phyloP scores from a whole-genome alignment of 2,329 filamentous ascomycete species.

The Davidsoniella virescens region DNA sequence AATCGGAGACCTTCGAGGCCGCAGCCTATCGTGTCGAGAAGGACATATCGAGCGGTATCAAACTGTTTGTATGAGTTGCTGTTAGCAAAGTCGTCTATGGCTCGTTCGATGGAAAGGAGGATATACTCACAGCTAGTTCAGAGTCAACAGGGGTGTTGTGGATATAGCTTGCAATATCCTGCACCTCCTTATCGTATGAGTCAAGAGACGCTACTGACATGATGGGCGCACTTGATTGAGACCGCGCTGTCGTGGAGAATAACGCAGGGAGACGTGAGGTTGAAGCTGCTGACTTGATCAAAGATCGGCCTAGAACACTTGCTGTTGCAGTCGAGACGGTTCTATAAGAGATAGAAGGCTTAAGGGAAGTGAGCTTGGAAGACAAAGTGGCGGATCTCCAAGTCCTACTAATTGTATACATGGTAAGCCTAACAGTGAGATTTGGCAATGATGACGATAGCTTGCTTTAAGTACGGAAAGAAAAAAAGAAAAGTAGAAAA shows the following conservation, averaged over 20 bases:
- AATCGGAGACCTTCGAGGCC: slow-evolving; percentile 91
- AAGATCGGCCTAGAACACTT: too few species aligned
- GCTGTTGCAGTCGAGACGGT: too few species aligned
- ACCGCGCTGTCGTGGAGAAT: slow-evolving; percentile 26
- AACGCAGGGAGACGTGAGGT: too few species aligned
- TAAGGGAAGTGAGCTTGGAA: background rate
- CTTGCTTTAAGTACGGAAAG: too few species aligned
- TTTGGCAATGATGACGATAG: too few species aligned
- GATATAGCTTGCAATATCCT: slow-evolving; percentile 88
- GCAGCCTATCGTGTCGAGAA: slow-evolving; percentile 92
- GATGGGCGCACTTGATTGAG: slow-evolving; percentile 27
- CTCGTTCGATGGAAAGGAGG: background rate
- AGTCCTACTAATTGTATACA: too few species aligned
- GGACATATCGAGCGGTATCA: slow-evolving; percentile 91
- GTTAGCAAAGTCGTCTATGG: background rate
- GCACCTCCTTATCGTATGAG: slow-evolving; percentile 81
- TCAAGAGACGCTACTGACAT: slow-evolving; percentile 28
- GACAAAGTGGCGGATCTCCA: background rate
- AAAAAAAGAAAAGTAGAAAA: too few species aligned
- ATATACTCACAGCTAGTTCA: slow-evolving; percentile 64
- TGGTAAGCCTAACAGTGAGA: too few species aligned
- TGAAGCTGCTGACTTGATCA: too few species aligned
- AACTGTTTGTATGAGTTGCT: slow-evolving; percentile 35
- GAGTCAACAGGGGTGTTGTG: slow-evolving; percentile 84
- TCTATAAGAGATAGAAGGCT: background rate